These are phyloP conservation scores for Thalia dealbata DNA, from an alignment of 176 grass and related monocot species.

Conservation along the genomic window DNA sequence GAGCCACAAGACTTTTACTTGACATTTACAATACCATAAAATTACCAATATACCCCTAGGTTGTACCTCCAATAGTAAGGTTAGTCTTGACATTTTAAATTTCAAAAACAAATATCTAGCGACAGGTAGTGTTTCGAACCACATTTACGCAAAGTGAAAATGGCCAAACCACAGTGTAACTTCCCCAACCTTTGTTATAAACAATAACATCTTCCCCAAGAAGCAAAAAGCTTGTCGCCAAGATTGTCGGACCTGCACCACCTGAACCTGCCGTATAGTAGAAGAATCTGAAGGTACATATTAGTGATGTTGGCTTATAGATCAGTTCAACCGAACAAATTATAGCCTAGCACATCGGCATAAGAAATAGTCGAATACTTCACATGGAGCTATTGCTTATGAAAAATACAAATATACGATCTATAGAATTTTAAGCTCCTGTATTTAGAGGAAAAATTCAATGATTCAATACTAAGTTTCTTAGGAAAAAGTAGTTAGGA, in stretches of 20 bases:
- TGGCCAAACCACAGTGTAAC: no score
- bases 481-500: background rate
- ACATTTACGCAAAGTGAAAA: no score
- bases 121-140: no score
- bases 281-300: constrained; percentile 70
- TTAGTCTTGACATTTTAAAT: no score
- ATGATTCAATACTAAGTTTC: background rate
- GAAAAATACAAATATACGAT: background rate
- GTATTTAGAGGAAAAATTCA: background rate
- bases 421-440: background rate
- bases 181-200: constrained; percentile 63
- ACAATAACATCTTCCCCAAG: constrained; percentile 95
- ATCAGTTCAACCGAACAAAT: background rate
- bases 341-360: background rate
- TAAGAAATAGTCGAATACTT: background rate
- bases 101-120: no score
- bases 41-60: no score
- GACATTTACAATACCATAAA: no score
- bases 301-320: constrained; percentile 33
- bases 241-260: constrained; percentile 81
- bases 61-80: no score
- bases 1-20: no score
- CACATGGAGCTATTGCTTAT: background rate
- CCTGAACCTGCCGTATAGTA: constrained; percentile 96
- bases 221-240: constrained; percentile 81